phyloP scores from a whole-genome alignment of 129 eudicot species.

The Artemisia annua region DNA sequence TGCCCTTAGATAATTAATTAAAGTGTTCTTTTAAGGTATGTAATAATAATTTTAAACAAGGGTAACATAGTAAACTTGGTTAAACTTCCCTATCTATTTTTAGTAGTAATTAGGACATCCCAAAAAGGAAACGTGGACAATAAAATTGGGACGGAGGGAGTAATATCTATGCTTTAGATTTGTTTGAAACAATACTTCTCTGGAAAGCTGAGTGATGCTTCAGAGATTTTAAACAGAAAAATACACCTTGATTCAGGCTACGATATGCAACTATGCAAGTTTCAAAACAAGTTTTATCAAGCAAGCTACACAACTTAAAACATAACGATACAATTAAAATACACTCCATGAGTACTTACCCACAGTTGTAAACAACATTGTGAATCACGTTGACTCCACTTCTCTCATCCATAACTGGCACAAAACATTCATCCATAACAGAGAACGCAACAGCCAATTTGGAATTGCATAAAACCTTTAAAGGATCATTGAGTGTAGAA shows the following conservation, averaged over 20 bases:
- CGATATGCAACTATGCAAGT: too few species aligned
- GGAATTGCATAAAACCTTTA: conserved; percentile 64
- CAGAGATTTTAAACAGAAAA: too few species aligned
- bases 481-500: conserved; percentile 30
- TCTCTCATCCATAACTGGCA: conserved; percentile 79
- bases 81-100: too few species aligned
- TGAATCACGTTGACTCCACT: conserved; percentile 69
- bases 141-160: too few species aligned
- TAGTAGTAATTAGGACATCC: too few species aligned
- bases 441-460: conserved; percentile 84
- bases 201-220: neutral
- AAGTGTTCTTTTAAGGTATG: too few species aligned
- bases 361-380: conserved; percentile 75
- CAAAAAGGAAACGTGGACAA: too few species aligned
- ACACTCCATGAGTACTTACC: conserved; percentile 52
- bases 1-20: too few species aligned
- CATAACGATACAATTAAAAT: neutral
- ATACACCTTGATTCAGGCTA: too few species aligned
- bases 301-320: neutral
- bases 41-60: too few species aligned
- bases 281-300: neutral
- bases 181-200: neutral
- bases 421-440: conserved; percentile 90
- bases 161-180: neutral
- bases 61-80: too few species aligned